Conservation (phyloP, 139 green algal species). For the Monoraphidium neglectum region DNA sequence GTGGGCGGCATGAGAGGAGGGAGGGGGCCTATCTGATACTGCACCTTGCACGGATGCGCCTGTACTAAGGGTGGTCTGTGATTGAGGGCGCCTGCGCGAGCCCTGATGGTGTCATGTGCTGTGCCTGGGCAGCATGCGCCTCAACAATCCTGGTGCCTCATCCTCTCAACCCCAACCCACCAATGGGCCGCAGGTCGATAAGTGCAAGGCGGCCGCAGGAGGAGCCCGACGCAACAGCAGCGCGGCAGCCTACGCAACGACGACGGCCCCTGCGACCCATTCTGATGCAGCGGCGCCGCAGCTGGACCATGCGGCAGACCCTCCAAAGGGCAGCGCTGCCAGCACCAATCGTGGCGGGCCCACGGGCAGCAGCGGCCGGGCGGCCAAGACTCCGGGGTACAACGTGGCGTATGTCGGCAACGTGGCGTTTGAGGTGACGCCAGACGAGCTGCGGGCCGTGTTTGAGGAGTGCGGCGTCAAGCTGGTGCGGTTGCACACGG, state of each 20-base stretch:
- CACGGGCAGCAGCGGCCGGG: neutral
- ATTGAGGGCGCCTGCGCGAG: no score
- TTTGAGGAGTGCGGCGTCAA: constrained; percentile 55
- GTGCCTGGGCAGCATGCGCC: no score
- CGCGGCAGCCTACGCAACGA: neutral
- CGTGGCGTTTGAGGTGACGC: constrained; percentile 67
- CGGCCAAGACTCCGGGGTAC: constrained; percentile 70
- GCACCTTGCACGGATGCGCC: no score
- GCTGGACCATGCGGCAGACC: neutral
- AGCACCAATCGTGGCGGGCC: no score
- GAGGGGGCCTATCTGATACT: no score
- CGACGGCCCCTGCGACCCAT: no score
- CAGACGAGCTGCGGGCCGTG: constrained; percentile 54
- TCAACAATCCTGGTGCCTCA: no score
- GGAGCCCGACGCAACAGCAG: constrained; percentile 6
- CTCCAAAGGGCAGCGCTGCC: no score
- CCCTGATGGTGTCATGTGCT: no score
- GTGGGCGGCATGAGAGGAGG: no score
- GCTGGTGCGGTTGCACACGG: constrained; percentile 74
- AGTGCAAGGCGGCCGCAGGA: constrained; percentile 39
- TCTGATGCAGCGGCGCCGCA: neutral
- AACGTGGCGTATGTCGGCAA: constrained; percentile 84
- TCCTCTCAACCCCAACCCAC: neutral
- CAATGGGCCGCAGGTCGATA: constrained; percentile 44
- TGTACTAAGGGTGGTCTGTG: no score